Percentiles rank a stretch among this genome's conserved stretches.
phyloP scores from a whole-genome alignment of 495 filamentous ascomycete species.

The Penicillium goetzii region DNA sequence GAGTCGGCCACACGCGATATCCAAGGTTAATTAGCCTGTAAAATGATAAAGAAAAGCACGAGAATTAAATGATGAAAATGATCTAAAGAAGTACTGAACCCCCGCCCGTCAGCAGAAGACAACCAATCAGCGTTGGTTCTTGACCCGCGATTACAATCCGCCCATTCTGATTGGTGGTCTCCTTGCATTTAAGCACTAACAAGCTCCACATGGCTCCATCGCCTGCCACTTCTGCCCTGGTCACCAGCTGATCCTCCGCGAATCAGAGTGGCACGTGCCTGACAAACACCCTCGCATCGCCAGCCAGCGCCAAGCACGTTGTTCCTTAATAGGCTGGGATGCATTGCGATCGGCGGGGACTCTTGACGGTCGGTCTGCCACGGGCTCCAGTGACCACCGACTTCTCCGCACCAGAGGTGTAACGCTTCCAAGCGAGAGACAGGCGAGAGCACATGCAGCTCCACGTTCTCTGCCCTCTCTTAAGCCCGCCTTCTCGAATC shows the following conservation, averaged over 20 bases:
- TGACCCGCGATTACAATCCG: slow-evolving; percentile 17
- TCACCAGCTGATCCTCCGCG: slow-evolving; percentile 15
- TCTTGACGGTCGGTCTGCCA: neutral
- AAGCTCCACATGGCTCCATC: slow-evolving; percentile 17
- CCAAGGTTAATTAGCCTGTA: neutral
- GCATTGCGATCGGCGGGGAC: slow-evolving; percentile 7
- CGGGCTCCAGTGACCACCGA: neutral
- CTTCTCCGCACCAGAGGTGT: slow-evolving; percentile 18
- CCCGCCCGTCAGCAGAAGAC: neutral
- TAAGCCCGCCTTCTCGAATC: neutral
- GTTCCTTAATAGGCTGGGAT: slow-evolving; percentile 39
- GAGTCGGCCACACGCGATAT: neutral
- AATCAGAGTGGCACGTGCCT: slow-evolving; percentile 47
- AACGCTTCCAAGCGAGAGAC: slow-evolving; percentile 24
- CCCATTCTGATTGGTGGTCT: slow-evolving; percentile 13
- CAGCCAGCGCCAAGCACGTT: slow-evolving; percentile 41
- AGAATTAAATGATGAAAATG: neutral
- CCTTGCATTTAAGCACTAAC: slow-evolving; percentile 26
- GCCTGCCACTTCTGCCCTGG: slow-evolving; percentile 3
- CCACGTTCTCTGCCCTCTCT: neutral
- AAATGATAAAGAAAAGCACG: neutral
- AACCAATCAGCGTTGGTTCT: neutral
- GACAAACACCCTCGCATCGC: slow-evolving; percentile 20
- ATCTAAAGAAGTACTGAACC: slow-evolving; percentile 3
- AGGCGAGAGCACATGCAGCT: slow-evolving; percentile 8